Evolutionary conservation across 2,329 filamentous ascomycete species (phyloP).

Genomic region (Aspergillus flavus): DNA sequence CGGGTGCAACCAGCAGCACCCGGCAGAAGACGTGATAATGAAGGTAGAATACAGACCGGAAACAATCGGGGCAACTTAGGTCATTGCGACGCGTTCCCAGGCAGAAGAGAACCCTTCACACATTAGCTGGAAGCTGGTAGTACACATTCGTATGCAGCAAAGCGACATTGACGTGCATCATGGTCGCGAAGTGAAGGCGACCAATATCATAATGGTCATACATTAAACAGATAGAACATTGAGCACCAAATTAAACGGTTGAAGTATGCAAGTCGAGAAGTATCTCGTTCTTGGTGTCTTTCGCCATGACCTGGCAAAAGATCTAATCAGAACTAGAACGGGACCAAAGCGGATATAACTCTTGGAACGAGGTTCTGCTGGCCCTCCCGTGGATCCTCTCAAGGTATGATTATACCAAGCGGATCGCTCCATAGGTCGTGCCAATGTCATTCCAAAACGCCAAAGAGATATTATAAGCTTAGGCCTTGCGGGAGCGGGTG

Average conservation of each 20-base stretch:
- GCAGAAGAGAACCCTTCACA: constrained; percentile 18
- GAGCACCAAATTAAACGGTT: background rate
- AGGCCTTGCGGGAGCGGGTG: constrained; percentile 52
- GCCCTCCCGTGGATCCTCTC: background rate
- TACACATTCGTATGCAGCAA: constrained; percentile 18
- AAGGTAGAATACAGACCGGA: constrained; percentile 26
- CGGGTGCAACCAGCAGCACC: constrained; percentile 19
- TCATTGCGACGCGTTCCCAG: constrained; percentile 10
- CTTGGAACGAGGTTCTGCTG: background rate
- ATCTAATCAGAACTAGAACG: background rate
- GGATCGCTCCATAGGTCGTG: background rate
- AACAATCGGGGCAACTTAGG: constrained; percentile 4
- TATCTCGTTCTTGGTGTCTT: constrained; percentile 2
- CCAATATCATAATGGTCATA: constrained; percentile 33
- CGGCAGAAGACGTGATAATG: constrained; percentile 15
- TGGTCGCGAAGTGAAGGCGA: constrained; percentile 25
- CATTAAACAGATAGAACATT: constrained; percentile 30
- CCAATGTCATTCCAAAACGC: background rate
- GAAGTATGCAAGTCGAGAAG: constrained; percentile 4
- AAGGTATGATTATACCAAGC: background rate
- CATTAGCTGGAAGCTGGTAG: constrained; percentile 18
- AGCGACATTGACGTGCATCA: constrained; percentile 25
- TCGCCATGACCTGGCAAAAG: background rate
- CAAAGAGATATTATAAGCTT: constrained; percentile 21
- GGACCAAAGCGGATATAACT: background rate